Evolutionary conservation across 2,329 filamentous ascomycete species (phyloP).

Genomic region (Rosellinia necatrix): DNA sequence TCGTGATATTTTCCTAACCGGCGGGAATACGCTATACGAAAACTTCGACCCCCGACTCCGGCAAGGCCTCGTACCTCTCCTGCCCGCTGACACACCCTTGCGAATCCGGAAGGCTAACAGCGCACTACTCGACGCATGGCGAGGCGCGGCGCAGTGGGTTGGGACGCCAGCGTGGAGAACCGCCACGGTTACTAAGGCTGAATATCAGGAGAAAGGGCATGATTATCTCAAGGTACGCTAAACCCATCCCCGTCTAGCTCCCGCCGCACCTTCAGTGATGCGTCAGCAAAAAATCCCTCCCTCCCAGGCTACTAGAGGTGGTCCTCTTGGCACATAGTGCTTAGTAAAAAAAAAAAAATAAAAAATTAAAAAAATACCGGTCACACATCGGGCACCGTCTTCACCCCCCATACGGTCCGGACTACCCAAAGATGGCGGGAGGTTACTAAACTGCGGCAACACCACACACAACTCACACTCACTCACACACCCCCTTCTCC

Average conservation of each 20-base stretch:
- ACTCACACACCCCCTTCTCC: neutral
- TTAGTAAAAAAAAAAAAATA: conserved; percentile 25
- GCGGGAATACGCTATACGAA: conserved; percentile 86
- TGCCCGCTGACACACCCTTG: conserved; percentile 73
- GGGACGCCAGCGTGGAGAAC: conserved; percentile 61
- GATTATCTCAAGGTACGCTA: conserved; percentile 84
- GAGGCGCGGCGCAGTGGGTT: conserved; percentile 86
- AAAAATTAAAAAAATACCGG: too few relatives aligned
- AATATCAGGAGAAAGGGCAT: conserved; percentile 88
- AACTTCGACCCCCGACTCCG: conserved; percentile 84
- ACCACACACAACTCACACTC: neutral
- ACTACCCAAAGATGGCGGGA: neutral
- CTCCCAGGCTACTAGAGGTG: conserved; percentile 13
- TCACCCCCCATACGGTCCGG: conserved; percentile 6
- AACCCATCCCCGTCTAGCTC: neutral
- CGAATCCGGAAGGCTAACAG: conserved; percentile 74
- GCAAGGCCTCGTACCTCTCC: conserved; percentile 71
- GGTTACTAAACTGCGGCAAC: neutral
- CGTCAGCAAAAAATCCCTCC: conserved; percentile 24
- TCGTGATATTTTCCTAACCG: conserved; percentile 88
- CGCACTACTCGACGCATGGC: conserved; percentile 87
- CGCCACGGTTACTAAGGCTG: conserved; percentile 74
- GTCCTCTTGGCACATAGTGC: conserved; percentile 14
- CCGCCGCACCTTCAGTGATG: conserved; percentile 15
- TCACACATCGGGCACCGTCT: neutral